Percentiles rank a stretch among this genome's conserved stretches.
These are phyloP conservation scores for Elasticomyces elasticus DNA, from an alignment of 495 filamentous ascomycete genomes.

Conservation along the genomic window DNA sequence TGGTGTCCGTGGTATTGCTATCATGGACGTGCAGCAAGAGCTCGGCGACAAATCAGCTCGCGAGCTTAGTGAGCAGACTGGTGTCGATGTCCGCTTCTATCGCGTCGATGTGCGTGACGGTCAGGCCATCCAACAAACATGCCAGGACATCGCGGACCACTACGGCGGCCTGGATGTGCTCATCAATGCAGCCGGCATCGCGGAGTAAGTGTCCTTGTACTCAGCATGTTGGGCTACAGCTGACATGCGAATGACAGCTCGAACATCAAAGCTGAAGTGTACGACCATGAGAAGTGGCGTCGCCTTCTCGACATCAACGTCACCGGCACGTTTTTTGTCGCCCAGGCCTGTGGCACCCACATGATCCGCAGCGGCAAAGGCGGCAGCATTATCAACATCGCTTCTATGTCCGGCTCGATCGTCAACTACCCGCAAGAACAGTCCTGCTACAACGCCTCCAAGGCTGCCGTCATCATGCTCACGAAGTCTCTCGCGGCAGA, in stretches of 20 bases:
- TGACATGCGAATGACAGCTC: conserved; percentile 38
- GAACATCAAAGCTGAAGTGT: conserved; percentile 53
- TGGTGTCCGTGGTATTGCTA: conserved; percentile 59
- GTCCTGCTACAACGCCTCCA: conserved; percentile 69
- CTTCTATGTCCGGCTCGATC: conserved; percentile 67
- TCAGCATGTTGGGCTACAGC: neutral
- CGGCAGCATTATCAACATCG: conserved; percentile 58
- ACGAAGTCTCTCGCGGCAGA: conserved; percentile 70
- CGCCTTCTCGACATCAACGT: conserved; percentile 68
- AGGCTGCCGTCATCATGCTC: conserved; percentile 67
- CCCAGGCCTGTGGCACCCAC: conserved; percentile 51
- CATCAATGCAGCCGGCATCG: conserved; percentile 77
- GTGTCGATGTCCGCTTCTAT: conserved; percentile 64
- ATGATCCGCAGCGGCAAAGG: conserved; percentile 44
- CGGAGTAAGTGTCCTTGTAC: conserved; percentile 50
- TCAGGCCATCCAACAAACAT: conserved; percentile 49
- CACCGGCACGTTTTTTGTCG: conserved; percentile 59
- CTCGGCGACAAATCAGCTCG: conserved; percentile 58
- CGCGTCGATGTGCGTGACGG: conserved; percentile 61
- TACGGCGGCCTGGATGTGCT: conserved; percentile 61
- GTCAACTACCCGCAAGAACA: conserved; percentile 76
- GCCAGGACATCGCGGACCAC: conserved; percentile 46
- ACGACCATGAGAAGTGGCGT: conserved; percentile 51
- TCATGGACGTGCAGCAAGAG: conserved; percentile 64
- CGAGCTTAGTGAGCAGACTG: conserved; percentile 55